Conservation (phyloP, 305 asterid genomes). For the Solanum hybrid region DNA sequence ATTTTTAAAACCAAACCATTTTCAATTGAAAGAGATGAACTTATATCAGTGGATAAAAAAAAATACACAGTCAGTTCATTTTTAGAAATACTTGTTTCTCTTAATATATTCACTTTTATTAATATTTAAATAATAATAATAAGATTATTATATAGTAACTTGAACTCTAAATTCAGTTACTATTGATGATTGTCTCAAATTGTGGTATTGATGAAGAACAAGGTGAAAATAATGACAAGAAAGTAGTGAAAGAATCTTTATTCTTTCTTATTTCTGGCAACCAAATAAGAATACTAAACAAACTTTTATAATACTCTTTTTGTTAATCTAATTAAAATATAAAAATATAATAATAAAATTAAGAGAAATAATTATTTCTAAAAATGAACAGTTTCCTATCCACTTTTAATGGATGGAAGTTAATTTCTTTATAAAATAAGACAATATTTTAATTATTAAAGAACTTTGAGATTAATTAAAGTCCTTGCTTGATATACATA, state of each 20-base stretch:
- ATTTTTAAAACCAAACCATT: background rate
- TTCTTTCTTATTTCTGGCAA: background rate
- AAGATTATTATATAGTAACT: background rate
- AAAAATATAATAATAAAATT: too few species aligned
- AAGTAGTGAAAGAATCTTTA: background rate
- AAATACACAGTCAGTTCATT: too few species aligned
- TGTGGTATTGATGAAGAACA: background rate
- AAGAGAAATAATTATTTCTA: background rate
- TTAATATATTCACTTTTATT: too few species aligned
- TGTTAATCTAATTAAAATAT: too few species aligned
- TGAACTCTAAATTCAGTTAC: background rate
- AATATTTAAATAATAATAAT: too few species aligned
- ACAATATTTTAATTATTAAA: background rate
- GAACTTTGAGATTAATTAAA: background rate
- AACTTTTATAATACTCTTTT: background rate
- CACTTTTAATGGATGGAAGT: background rate
- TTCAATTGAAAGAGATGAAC: background rate
- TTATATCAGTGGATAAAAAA: background rate
- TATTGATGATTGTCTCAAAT: background rate
- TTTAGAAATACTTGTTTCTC: too few species aligned
- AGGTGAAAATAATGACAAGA: background rate
- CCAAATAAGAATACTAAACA: background rate
- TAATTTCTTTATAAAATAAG: background rate
- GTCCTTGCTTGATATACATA: background rate
- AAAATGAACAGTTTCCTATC: too few species aligned